Base-by-base conservation (phyloP, 1,139 yeast species). In the Geotrichum macrosporum region DNA sequence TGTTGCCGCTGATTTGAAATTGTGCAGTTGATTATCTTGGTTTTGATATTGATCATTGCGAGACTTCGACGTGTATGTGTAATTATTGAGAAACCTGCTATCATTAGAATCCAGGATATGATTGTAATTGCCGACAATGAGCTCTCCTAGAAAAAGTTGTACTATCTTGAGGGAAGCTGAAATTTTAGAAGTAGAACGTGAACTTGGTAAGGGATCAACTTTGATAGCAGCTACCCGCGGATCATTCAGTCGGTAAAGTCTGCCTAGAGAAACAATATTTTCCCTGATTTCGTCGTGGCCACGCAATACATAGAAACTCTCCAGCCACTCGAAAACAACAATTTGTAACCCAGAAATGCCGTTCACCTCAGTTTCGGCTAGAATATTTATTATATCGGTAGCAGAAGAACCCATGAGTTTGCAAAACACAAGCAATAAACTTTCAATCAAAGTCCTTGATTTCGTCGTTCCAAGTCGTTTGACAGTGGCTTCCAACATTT, bases 181-280 rank as follows among this genome's bases (percentile, higher is more conserved):
- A 1, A 87, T 72, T 58, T 75, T 79, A 0, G 85, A 77, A 29
- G 78, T 59, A 10, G 78, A 72, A 53, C 79, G 76, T 0, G 85
- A 82, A 16, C 84, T 72, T n/a, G 81, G 69, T 51, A 87, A 95
- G 3, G 95, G 96, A 56, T 86, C 77, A 0, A 88, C 95, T 8
- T 67, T 53, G 5, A 85, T 63, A 1, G 62, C 55, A 43, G 72
- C 71, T 9, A 85, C 63, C 29, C 81, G 66, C 1, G 70, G 59
- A 54, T 84, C 89, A 22, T 75, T 70, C 15, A 82, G 67, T 20
- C 78, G 69, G 56, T 74, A 87, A 0, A 89, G 69, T 48, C 76
- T 75, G 26, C 78, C 78, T 38, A 92, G 70, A 0, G 96, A 95
- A 34, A 77, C 62, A 4, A 86, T 75, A 59, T 84, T 85, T 50